These are phyloP conservation scores for Metschnikowia hibisci DNA, from an alignment of 805 yeast genomes.

Conservation along the genomic window DNA sequence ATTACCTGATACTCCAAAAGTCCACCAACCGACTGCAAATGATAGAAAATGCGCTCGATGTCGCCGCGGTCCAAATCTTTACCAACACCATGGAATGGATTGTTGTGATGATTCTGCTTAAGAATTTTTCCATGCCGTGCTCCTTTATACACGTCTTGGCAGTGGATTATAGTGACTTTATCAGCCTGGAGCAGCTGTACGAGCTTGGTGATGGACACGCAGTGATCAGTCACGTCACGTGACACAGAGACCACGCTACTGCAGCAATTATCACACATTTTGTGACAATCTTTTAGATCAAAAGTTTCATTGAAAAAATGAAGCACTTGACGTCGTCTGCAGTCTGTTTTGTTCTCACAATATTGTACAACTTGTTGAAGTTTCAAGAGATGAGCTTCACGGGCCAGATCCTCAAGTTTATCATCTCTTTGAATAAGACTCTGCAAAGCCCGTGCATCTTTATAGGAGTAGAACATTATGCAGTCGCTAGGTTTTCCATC, in stretches of 20 bases:
- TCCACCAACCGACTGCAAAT: constrained; percentile 60
- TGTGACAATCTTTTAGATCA: constrained; percentile 58
- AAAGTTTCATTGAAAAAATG: constrained; percentile 88
- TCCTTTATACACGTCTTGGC: constrained; percentile 82
- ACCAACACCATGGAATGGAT: constrained; percentile 70
- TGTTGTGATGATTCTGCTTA: constrained; percentile 56
- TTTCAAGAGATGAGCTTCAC: constrained; percentile 73
- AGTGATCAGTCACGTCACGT: constrained; percentile 65
- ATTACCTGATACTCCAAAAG: constrained; percentile 68
- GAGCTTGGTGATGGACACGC: constrained; percentile 55
- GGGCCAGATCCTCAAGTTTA: constrained; percentile 57
- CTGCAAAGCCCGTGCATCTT: constrained; percentile 75
- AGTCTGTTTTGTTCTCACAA: constrained; percentile 87
- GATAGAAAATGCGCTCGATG: constrained; percentile 79
- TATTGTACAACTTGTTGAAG: constrained; percentile 82
- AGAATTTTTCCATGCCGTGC: constrained; percentile 59
- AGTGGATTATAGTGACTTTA: constrained; percentile 71
- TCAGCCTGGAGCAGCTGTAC: constrained; percentile 53
- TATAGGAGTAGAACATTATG: constrained; percentile 73
- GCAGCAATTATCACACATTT: constrained; percentile 82
- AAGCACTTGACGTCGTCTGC: constrained; percentile 83
- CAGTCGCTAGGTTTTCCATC: constrained; percentile 85
- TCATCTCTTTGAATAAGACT: constrained; percentile 73
- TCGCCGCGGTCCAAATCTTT: constrained; percentile 59
- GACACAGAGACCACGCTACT: constrained; percentile 37